A percentile compares a stretch with the other conserved stretches of the same genome.
These are phyloP conservation scores for Fusarium dimerum DNA, from an alignment of 2,329 filamentous ascomycete species.

Conservation along the genomic window DNA sequence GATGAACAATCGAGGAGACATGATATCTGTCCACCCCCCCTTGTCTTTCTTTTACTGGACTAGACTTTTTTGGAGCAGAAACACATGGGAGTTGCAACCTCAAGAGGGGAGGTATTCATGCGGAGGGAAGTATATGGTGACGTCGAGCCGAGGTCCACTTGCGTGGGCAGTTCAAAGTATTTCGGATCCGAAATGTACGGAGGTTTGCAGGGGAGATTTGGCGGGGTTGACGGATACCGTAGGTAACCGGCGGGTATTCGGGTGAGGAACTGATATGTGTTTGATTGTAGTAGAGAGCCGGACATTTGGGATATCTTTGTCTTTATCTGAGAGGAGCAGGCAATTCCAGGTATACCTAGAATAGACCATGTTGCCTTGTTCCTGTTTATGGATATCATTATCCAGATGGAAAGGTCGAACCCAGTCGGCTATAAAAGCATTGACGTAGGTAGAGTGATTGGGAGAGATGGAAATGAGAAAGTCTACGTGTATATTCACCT, in stretches of 20 bases:
- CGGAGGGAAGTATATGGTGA: constrained; percentile 6
- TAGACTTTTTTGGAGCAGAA: not conserved
- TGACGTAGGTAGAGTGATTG: no score
- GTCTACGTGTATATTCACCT: no score
- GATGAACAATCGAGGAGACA: constrained; percentile 13
- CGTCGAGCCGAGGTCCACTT: constrained; percentile 28
- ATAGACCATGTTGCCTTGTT: no score
- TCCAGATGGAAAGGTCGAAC: no score
- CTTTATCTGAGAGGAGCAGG: no score
- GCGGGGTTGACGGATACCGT: not conserved
- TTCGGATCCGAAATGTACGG: constrained; percentile 17
- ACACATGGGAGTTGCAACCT: constrained; percentile 15
- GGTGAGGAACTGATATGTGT: not conserved
- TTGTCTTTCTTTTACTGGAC: no score
- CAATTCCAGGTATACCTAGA: no score
- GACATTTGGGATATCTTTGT: no score
- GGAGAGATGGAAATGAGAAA: no score
- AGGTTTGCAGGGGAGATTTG: constrained; percentile 1
- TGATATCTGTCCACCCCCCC: constrained; percentile 1
- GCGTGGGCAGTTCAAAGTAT: not conserved
- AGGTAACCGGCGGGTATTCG: not conserved
- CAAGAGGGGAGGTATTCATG: constrained; percentile 1
- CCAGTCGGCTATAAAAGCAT: no score
- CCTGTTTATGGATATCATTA: no score
- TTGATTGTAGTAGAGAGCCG: no score